phyloP scores from a whole-genome alignment of 306 rosid genomes.

The Fagus crenata region DNA sequence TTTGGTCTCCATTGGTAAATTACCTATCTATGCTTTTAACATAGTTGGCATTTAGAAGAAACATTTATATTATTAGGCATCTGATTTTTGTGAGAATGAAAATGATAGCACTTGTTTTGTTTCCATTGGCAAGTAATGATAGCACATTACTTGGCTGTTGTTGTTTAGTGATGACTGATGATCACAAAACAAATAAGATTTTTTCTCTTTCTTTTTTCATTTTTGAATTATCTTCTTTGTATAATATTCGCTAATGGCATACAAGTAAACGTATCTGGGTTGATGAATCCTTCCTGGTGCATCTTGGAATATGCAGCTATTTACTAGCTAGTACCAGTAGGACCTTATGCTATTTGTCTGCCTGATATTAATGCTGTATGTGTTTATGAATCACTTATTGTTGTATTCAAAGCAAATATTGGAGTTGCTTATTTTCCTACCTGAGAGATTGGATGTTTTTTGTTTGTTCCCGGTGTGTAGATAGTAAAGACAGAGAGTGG shows the following conservation, averaged over 20 bases:
- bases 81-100: not conserved
- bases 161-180: not conserved
- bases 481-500: slow-evolving; percentile 85
- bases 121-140: not conserved
- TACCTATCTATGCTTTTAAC: not conserved
- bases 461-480: slow-evolving; percentile 37
- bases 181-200: not conserved
- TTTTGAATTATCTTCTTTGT: not conserved
- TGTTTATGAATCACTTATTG: not conserved
- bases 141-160: too few species aligned
- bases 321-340: not conserved
- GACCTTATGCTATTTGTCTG: not conserved
- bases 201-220: not conserved
- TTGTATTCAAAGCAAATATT: not conserved
- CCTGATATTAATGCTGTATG: not conserved
- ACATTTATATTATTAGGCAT: not conserved
- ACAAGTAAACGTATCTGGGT: not conserved
- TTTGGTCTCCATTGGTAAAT: not conserved
- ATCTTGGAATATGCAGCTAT: not conserved
- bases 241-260: not conserved
- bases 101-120: not conserved
- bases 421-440: slow-evolving; percentile 8
- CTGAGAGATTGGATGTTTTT: slow-evolving; percentile 2
- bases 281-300: not conserved
- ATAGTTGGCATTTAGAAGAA: not conserved